phyloP scores from a whole-genome alignment of 495 filamentous ascomycete genomes.

The Hypoxylon subgilvum region DNA sequence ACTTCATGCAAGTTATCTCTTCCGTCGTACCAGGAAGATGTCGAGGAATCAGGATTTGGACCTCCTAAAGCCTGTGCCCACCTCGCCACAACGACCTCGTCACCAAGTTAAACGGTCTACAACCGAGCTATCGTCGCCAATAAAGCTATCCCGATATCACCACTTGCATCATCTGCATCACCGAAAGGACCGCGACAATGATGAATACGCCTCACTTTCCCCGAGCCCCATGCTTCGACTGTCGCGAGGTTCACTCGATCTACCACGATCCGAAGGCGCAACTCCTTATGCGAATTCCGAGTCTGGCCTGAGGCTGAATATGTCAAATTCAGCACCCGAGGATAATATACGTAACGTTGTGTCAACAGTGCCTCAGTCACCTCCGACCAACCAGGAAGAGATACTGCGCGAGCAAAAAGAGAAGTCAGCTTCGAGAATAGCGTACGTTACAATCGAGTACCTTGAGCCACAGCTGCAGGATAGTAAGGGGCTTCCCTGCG shows the following conservation, averaged over 20 bases:
- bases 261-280: slow-evolving; percentile 48
- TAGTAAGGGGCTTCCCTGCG: not conserved
- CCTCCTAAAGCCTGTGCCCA: slow-evolving; percentile 30
- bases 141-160: slow-evolving; percentile 52
- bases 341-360: slow-evolving; percentile 26
- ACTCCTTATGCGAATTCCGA: slow-evolving; percentile 53
- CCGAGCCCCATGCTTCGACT: slow-evolving; percentile 35
- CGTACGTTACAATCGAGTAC: slow-evolving; percentile 39
- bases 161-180: slow-evolving; percentile 49
- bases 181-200: slow-evolving; percentile 51
- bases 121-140: slow-evolving; percentile 56
- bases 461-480: not conserved
- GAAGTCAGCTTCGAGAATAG: slow-evolving; percentile 47
- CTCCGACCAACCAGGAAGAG: slow-evolving; percentile 40
- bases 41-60: slow-evolving; percentile 47
- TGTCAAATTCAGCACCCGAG: slow-evolving; percentile 43
- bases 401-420: slow-evolving; percentile 50
- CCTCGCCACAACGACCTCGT: slow-evolving; percentile 50
- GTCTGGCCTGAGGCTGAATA: slow-evolving; percentile 48
- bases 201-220: slow-evolving; percentile 43
- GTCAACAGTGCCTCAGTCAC: slow-evolving; percentile 10
- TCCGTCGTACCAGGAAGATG: slow-evolving; percentile 31
- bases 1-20: slow-evolving; percentile 11
- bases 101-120: slow-evolving; percentile 59
- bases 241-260: slow-evolving; percentile 46